Evolutionary conservation across 2,329 filamentous ascomycete species (phyloP), one percentile per base, ranked within the genome.

Genomic region (Bipolaris oryzae): DNA sequence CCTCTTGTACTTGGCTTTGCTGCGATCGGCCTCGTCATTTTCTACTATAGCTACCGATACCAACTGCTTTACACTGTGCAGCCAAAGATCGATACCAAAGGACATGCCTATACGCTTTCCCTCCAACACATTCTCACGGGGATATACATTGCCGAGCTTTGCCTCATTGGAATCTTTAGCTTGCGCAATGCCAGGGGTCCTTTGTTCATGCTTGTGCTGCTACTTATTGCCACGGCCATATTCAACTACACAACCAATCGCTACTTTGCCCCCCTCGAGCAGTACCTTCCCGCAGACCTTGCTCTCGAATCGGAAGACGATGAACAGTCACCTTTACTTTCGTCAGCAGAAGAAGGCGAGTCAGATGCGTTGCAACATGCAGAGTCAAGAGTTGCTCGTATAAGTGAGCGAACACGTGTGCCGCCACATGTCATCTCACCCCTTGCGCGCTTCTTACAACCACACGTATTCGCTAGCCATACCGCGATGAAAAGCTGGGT

Each of bases 41-140:
- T 96, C 77, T 96, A 96, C 74, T 80, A 94, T 50, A 90, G 92
- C 45, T 96, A 92, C 82, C 86, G 90, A 16, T 96, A 98, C 82
- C 96, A 96, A 72, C 78, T 98, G 53, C 83, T 97, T 47, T 97
- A 91, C 75, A 92, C 96, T 34, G 89, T 88, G 48, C 90, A 96
- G 72, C 87, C 90, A 7, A 79, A 86, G 57, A 88, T 96, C 69
- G 92, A 97, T 72, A 96, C 91, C 35, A 91, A 96, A 71, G 93
- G 94, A 15, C 84, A 94, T 13, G 88, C 91, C 66, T 97, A 96
- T 72, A 89, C 91, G 1, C 89, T 89, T n/a, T 93, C 91, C 1
- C 81, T 98, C 49, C 89, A 96, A 74, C 93, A 97, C 56, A 85
- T 96, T 45, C 87, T 94, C 25, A 87, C 89, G 1, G 93, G 94